Evolutionary conservation across 129 eudicot species (phyloP).

Genomic region (Centrapalus pauciflorus): DNA sequence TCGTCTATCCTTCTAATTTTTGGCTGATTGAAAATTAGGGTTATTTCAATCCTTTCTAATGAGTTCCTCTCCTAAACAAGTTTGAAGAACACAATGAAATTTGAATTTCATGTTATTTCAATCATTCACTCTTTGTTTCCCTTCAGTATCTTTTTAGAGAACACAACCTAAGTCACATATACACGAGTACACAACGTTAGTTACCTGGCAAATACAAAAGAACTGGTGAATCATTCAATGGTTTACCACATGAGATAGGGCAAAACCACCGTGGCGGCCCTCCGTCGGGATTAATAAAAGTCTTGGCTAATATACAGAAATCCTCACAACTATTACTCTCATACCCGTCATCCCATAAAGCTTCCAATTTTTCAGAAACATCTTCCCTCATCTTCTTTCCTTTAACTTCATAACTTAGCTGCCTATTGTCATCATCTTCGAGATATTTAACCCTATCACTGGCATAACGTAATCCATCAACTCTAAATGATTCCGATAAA

Average conservation of each 20-base stretch:
- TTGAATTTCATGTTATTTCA: too few species aligned
- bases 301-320: conserved; percentile 48
- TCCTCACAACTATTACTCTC: conserved; percentile 52
- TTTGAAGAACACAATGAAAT: too few species aligned
- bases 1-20: too few species aligned
- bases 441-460: conserved; percentile 24
- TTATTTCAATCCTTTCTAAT: too few species aligned
- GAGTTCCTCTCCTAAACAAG: too few species aligned
- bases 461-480: conserved; percentile 25
- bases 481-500: conserved; percentile 25
- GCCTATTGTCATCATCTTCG: conserved; percentile 27
- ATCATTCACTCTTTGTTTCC: too few species aligned
- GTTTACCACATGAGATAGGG: conserved; percentile 62
- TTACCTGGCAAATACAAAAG: conserved; percentile 86
- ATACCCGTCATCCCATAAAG: conserved; percentile 86
- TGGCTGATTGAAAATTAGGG: too few species aligned
- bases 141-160: too few species aligned
- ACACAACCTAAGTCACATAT: too few species aligned
- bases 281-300: conserved; percentile 58
- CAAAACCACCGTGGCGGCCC: conserved; percentile 93
- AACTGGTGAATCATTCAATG: conserved; percentile 61
- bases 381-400: conserved; percentile 11
- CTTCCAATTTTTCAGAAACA: conserved; percentile 35
- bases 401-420: conserved; percentile 13
- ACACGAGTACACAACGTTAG: too few species aligned